phyloP scores from a whole-genome alignment of 495 filamentous ascomycete genomes.

The Penicillium daleae region DNA sequence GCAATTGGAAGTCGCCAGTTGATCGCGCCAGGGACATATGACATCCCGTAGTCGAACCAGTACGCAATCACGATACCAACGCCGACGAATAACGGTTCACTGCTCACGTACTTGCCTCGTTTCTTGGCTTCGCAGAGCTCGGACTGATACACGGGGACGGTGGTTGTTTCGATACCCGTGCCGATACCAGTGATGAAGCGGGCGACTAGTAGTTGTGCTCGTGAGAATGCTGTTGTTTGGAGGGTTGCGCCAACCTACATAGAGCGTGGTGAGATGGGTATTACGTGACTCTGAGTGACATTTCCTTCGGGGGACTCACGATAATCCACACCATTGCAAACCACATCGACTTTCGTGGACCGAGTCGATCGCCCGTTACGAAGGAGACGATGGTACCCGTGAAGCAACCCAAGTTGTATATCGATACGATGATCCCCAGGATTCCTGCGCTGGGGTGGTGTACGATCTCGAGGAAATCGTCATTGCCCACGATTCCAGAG shows the following conservation, averaged over 20 bases:
- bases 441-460: not conserved
- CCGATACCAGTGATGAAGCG: not conserved
- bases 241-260: not conserved
- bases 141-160: not conserved
- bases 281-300: too few relatives aligned
- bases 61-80: not conserved
- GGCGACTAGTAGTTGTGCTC: not conserved
- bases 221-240: not conserved
- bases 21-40: not conserved
- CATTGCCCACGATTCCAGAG: not conserved
- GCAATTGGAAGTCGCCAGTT: slow-evolving; percentile 20
- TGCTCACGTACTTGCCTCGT: not conserved
- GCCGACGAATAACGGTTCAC: not conserved
- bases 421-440: not conserved
- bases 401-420: not conserved
- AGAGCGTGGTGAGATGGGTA: not conserved
- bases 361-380: not conserved
- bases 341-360: not conserved
- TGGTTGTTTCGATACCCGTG: not conserved
- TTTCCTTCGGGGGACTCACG: not conserved
- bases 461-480: not conserved
- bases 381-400: not conserved
- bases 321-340: not conserved
- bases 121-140: not conserved
- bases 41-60: not conserved